Conservation (phyloP, 2,329 filamentous ascomycete genomes). For the Didymosphaeria variabile region DNA sequence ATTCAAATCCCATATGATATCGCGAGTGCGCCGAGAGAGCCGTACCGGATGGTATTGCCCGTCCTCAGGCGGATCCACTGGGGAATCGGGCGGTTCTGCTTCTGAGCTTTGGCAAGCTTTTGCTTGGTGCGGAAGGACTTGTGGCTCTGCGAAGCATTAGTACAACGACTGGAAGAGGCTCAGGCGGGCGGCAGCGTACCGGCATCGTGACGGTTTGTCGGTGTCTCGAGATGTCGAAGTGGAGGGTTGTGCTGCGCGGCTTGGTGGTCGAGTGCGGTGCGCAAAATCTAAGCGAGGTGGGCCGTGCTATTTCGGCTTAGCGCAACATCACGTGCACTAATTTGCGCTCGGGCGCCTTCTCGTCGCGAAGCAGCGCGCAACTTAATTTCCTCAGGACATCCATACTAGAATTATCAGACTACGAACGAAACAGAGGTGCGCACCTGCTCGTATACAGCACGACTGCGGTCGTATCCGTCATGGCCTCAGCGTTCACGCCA, state of each 20-base stretch:
- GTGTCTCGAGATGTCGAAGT: constrained; percentile 47
- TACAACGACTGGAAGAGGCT: constrained; percentile 3
- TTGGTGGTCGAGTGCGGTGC: constrained; percentile 1
- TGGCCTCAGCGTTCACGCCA: too few species aligned
- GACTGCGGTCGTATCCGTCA: too few species aligned
- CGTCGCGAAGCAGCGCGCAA: too few species aligned
- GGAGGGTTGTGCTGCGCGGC: constrained; percentile 13
- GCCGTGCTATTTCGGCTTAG: background rate
- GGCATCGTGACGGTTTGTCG: constrained; percentile 50
- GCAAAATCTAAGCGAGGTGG: constrained; percentile 6
- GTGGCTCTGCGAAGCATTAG: constrained; percentile 76
- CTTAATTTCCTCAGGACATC: too few species aligned
- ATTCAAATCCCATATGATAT: background rate
- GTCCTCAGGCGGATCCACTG: constrained; percentile 99
- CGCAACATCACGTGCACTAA: background rate
- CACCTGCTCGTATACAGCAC: too few species aligned
- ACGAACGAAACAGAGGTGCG: too few species aligned
- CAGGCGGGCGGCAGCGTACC: constrained; percentile 37
- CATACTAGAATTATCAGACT: too few species aligned
- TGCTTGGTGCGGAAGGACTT: constrained; percentile 99
- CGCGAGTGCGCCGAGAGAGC: constrained; percentile 28
- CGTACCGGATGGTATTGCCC: constrained; percentile 99
- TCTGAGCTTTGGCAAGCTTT: constrained; percentile 99
- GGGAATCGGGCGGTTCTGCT: constrained; percentile 99
- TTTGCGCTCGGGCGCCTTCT: background rate